Percentiles rank a stretch among this genome's conserved stretches.
phyloP scores from a whole-genome alignment of 371 early-diverging fungal genomes.

The Dinochytrium kinnereticum region DNA sequence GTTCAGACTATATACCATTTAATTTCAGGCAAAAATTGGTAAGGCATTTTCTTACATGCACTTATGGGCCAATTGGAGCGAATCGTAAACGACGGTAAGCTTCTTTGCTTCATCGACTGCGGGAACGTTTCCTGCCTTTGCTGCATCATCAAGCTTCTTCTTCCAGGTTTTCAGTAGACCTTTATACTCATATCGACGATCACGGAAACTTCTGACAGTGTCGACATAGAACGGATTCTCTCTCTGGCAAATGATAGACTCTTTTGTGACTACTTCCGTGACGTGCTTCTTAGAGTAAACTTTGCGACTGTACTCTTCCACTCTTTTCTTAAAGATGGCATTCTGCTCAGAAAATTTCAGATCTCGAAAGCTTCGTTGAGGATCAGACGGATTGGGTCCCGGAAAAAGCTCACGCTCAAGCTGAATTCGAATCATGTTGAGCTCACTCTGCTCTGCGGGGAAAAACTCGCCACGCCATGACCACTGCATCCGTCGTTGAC shows the following conservation, averaged over 20 bases:
- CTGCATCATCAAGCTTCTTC: slow-evolving; percentile 77
- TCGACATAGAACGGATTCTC: slow-evolving; percentile 99
- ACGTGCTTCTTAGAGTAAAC: slow-evolving; percentile 87
- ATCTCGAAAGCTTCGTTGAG: slow-evolving; percentile 70
- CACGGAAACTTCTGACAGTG: slow-evolving; percentile 97
- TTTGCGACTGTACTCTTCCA: slow-evolving; percentile 88
- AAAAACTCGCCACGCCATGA: slow-evolving; percentile 97
- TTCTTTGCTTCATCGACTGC: slow-evolving; percentile 87
- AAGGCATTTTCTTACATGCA: slow-evolving; percentile 65
- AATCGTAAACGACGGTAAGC: slow-evolving; percentile 95
- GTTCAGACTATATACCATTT: slow-evolving; percentile 66
- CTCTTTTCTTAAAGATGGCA: slow-evolving; percentile 76
- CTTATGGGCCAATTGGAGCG: slow-evolving; percentile 99
- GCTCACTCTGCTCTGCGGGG: slow-evolving; percentile 90
- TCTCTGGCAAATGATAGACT: slow-evolving; percentile 96
- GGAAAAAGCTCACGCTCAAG: slow-evolving; percentile 84
- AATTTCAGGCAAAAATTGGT: neutral
- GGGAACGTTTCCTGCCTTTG: slow-evolving; percentile 67
- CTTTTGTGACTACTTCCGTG: slow-evolving; percentile 78
- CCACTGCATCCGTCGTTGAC: slow-evolving; percentile 98
- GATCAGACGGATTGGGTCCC: slow-evolving; percentile 54
- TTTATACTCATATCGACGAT: slow-evolving; percentile 99
- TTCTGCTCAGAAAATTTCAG: slow-evolving; percentile 72
- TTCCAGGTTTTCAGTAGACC: slow-evolving; percentile 91
- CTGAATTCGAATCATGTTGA: slow-evolving; percentile 89